Base-by-base conservation (phyloP, 208 protist species). In the Leishmania aethiopica region DNA sequence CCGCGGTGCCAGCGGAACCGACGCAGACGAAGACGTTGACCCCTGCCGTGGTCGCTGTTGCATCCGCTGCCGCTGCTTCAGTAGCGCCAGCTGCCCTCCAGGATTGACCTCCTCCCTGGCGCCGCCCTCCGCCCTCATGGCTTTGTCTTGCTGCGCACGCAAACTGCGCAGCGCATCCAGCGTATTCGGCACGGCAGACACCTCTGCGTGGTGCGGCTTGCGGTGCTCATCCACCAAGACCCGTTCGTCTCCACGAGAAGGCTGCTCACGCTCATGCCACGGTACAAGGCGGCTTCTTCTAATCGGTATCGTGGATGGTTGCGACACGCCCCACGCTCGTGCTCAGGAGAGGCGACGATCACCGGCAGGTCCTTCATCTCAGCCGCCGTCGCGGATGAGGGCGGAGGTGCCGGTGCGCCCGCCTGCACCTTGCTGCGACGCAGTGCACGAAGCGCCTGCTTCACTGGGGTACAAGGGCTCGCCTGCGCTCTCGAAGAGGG, bases 151-250 rank as follows among this genome's bases (percentile, higher is more conserved):
- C 60, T 84, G 55, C 32, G 81, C 84, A 40, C 89, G 87, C 53
- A 93, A 71, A 66, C 71, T 87, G 69, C 89, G 88, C 74, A 97
- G 86, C 17, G 85, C 85, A 74, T 97, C 94, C n/a, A 97, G 87
- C 76, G 88, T 96, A 77, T 88, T 93, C 10, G 93, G 93, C 60
- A 93, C 77, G 19, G 82, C 78, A 2, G 53, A 64, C 47, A 75
- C 84, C 35, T 77, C 76, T 67, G 86, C 25, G 51, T 75, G 80
- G 45, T 60, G 77, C 25, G 66, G 72, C 13, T 59, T 70, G n/a
- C 40, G 47, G 59, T 86, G 78, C 84, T 76, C 73, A 25, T 84
- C 79, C 17, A 57, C 79, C 32, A 84, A 62, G 28, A 86, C 82
- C 25, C 62, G 79, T 51, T 84, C 79, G 32, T 86, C 88, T 17